Base-by-base conservation (phyloP, 768 basidiomycete genomes). In the Lactarius trivialis region DNA sequence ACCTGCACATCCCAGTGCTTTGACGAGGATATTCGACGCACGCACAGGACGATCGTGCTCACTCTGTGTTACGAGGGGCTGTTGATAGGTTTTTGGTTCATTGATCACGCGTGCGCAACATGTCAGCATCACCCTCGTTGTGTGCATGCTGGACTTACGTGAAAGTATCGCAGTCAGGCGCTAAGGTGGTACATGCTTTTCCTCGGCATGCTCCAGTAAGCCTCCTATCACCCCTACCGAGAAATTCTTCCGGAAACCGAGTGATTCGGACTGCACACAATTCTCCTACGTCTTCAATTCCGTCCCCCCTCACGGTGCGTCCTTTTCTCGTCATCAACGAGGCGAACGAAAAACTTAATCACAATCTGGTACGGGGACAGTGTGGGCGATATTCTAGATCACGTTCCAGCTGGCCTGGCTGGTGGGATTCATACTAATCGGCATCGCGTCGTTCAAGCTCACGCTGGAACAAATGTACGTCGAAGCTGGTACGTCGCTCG, bases 1-100 rank as follows among this genome's bases (percentile, higher is more conserved):
- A 12, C 5, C 24, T 6, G 11, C 12, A 6, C 7, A 0, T 21
- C 12, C 30, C 51, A 1, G 37, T 51, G 30, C 32, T 12, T 12
- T 9, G n/a, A 4, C 7, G 50, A 52, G 24, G 56, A 21, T 36
- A 24, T 14, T 3, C 11, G 17, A 39, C 11, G 26, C 24, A 14
- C 45, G 17, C 55, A 37, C 60, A 96, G 94, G 63, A 96, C 94
- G 28, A 93, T 95, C 68, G 62, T 89, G 11, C 81, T 96, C 45
- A 94, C 91, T 28, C 68, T 91, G 26, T 72, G 85, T 11, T 95
- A 92, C 68, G 93, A 97, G 73, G 93, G 82, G 9, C 75, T 97
- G 26, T 78, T 98, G 52, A 82, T 98, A 60, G 94, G 91, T 0
- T 91, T 98, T 67, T 97, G 95, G 94, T 97, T 95, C 72, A 85